Base-by-base conservation (phyloP, 192 early-diverging fungal genomes). In the Obelidium mucronatum region DNA sequence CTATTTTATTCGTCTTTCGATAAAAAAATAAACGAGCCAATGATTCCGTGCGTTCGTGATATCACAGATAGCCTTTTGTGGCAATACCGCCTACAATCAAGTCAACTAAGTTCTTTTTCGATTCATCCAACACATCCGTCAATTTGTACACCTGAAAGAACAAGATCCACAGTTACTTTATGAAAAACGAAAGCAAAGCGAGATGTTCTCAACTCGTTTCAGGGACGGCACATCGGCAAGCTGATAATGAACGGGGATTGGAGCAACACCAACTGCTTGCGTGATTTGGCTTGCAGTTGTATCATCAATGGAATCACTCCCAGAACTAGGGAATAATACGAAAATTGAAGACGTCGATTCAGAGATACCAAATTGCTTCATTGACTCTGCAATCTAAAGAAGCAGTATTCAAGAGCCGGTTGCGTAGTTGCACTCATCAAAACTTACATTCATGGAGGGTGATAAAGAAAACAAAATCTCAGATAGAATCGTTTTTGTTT, bases 391-490 rank as follows among this genome's bases (percentile, higher is more conserved):
- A 44, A 83, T 83, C 77, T 78, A 52, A 13, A 22, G 6, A 17
- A n/a, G 19, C 40, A 58, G 19, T 15, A 40, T 13, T n/a, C 15
- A 61, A 22, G 17, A 58, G 26, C 26, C 11, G 40, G 17, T 13
- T 13, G 26, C 28, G 34, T 17, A 62, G 15, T 67, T 37, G 11
- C 65, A 33, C 13, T 15, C 60, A 24, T 31, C 2, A 19, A 15
- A 2, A 68, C 68, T 28, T 62, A 78, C 77, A 35, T 79, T 82
- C 34, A 33, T 69, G 19, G 73, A 68, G 5, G 84, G 84, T 28
- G 80, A 83, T 1, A 85, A 66, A 40, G 80, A 79, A 76, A 81
- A 85, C 13, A 85, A 72, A 44, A 85, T 60, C 64, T 85, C 84
- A 5, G 81, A 75, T 52, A 74, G 74, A 2, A 85, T 53, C 11